Base-by-base conservation (phyloP, 2,329 filamentous ascomycete species). In the Calonectria pauciramosa region DNA sequence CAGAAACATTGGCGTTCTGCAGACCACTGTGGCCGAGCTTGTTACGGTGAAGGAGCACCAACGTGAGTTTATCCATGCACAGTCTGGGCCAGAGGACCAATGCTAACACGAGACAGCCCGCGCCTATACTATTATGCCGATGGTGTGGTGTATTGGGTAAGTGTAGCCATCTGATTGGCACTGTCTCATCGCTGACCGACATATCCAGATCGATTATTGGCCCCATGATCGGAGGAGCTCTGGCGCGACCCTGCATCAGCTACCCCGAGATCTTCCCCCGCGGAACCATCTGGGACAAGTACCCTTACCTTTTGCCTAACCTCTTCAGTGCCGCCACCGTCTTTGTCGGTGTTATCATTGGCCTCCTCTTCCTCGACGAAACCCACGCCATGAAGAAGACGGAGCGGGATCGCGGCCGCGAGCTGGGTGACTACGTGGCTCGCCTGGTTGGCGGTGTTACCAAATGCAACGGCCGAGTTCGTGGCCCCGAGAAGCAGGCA, bases 91-190 rank as follows among this genome's bases (percentile, higher is more conserved):
- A n/a, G 16, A 18, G 44, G 16, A 63, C 41, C 28, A 23, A 10
- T 26, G 49, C 82, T 85, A 78, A 87, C 80, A 59, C 4, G 20
- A 65, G 69, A 72, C 75, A 96, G 94, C 96, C 79, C 95, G 95
- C 80, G 97, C 96, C 65, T 99, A 98, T 86, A 95, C 96, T 16
- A 96, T 99, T 79, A 98, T 99, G 96, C 97, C 97, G 9, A 95
- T 98, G 83, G 95, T 99, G 32, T 99, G 97, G 97, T 98, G 96
- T 83, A 90, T 99, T 82, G 97, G 97, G 89, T 95, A 88, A 86
- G 89, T 86, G 11, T 47, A 34, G 65, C 26, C 41, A 23, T 56
- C 11, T 54, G 38, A 63, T 64, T 38, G 52, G 30, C 34, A 30
- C 36, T 32, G 52, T 51, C 28, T 52, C 47, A 28, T 64, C 69